These are phyloP conservation scores for Balakata baccata DNA, from an alignment of 345 rosid species.

Conservation along the genomic window DNA sequence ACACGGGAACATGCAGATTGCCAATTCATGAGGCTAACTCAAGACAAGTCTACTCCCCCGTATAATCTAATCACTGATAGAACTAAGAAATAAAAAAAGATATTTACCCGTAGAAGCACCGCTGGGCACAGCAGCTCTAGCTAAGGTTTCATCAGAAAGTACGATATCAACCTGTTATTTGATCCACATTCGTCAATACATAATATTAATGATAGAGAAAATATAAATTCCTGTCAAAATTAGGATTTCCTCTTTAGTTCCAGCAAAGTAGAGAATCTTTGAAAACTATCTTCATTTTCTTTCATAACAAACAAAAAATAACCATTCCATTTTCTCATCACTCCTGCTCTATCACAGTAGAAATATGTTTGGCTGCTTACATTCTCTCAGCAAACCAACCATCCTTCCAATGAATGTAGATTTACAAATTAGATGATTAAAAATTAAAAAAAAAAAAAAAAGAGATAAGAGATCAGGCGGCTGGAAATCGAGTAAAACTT, in stretches of 20 bases:
- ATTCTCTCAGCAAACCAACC: not conserved
- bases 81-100: not conserved
- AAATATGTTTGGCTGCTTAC: not conserved
- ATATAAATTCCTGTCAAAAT: too few species aligned
- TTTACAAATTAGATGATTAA: not conserved
- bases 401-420: too few species aligned
- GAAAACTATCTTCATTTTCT: not conserved
- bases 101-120: constrained; percentile 93
- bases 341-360: too few species aligned
- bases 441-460: not conserved
- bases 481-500: constrained; percentile 8
- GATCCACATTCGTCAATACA: not conserved
- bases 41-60: not conserved
- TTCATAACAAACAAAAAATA: not conserved
- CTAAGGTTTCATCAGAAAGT: constrained; percentile 49
- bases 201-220: not conserved
- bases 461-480: constrained; percentile 1
- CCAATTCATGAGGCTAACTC: not conserved
- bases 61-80: not conserved
- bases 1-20: too few species aligned
- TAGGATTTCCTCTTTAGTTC: too few species aligned
- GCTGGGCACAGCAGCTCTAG: constrained; percentile 91
- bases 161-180: constrained; percentile 55
- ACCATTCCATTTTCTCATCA: not conserved
- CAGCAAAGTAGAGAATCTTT: too few species aligned